phyloP scores from a whole-genome alignment of 257 asterid species.

The Solanum sejunctum region DNA sequence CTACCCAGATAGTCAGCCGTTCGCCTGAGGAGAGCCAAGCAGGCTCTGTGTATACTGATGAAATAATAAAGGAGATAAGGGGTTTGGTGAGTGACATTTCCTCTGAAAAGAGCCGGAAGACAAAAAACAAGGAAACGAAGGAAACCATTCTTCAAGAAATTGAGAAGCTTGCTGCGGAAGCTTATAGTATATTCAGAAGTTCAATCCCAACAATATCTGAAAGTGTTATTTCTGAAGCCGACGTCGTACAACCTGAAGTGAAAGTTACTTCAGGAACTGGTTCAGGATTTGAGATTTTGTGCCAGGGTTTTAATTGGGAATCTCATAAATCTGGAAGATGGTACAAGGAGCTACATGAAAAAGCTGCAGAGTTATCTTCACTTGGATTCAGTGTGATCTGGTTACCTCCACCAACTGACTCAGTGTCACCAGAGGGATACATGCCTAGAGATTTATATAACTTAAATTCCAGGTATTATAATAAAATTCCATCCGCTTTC shows the following conservation, averaged over 20 bases:
- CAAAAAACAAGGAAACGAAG: constrained; percentile 54
- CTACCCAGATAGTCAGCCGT: constrained; percentile 11
- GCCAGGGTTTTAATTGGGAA: constrained; percentile 98
- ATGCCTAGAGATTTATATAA: constrained; percentile 92
- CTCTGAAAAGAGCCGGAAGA: constrained; percentile 41
- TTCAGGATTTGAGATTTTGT: constrained; percentile 71
- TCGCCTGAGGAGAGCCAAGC: constrained; percentile 25
- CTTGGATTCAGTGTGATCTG: constrained; percentile 85
- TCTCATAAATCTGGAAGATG: constrained; percentile 90
- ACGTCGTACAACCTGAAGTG: constrained; percentile 23
- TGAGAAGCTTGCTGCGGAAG: constrained; percentile 99
- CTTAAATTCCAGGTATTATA: constrained; percentile 75
- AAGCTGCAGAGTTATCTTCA: constrained; percentile 58
- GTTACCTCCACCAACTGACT: constrained; percentile 98
- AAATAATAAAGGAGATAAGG: constrained; percentile 65
- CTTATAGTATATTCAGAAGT: constrained; percentile 77
- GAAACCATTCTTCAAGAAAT: constrained; percentile 92
- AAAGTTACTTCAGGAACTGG: constrained; percentile 76
- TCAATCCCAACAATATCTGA: constrained; percentile 37
- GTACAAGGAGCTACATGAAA: constrained; percentile 67
- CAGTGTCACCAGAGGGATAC: constrained; percentile 97
- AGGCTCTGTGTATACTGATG: constrained; percentile 43
- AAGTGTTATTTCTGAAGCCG: constrained; percentile 25
- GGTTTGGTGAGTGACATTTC: constrained; percentile 60
- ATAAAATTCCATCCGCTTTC: neutral